Evolutionary conservation across 75 land plant genomes (phyloP), one percentile per base, ranked within the genome.

Genomic region (Sequoia sempervirens): DNA sequence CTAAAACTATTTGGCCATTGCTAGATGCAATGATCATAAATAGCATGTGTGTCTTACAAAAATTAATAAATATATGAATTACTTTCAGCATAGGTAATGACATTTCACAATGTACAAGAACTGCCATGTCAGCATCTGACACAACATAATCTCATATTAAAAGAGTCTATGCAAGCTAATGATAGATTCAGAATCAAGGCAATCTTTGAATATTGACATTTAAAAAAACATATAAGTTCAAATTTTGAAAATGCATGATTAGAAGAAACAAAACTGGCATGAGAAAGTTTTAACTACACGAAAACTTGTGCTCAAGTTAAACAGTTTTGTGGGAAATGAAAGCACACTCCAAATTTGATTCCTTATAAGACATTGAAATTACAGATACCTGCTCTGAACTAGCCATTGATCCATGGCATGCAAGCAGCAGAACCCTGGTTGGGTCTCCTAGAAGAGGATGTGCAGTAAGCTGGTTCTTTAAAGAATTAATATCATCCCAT

Each of bases 331-430:
- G 46, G n/a, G 28, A 43, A 78, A 78, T 20, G 47, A 10, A 10
- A 26, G 50, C 11, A n/a, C 80, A 41, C 45, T 53, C 36, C 66
- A 26, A 50, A n/a, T 81, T 20, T 34, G 18, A 5, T 81, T 41
- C 81, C 41, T 32, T 20, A 6, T 69, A 41, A 72, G n/a, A 20
- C 9, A 80, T 34, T 41, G 50, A 56, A 83, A 72, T 28, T 18
- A 85, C 13, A 50, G 70, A 74, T n/a, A 84, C 88, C 88, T 87
- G 91, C 80, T 90, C 91, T 82, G 90, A 84, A 81, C 92, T 90
- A 36, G 84, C 84, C 91, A 90, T 90, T 32, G 91, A 82, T 37
- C 91, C 91, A 80, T 90, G 91, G 74, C 91, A 90, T 46, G 87
- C 91, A 54, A 90, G 83, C 7, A 90, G 43, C 23, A 89, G 85